phyloP scores from a whole-genome alignment of 352 stramenopile species.

The Pythium vanterpoolii region DNA sequence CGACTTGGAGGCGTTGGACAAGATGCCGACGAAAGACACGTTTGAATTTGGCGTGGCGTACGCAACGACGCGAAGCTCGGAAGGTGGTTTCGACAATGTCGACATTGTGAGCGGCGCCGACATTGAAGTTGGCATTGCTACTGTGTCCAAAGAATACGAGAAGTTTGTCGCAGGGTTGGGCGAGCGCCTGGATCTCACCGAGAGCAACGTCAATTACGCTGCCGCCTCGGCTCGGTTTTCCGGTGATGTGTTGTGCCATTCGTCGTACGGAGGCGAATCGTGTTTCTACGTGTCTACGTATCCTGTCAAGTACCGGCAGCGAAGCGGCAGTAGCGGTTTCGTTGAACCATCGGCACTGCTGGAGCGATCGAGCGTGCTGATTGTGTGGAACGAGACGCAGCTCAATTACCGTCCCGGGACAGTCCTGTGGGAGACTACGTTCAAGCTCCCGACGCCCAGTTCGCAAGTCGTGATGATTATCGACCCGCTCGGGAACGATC shows the following conservation, averaged over 20 bases:
- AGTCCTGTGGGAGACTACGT: conserved; percentile 75
- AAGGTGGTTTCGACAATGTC: conserved; percentile 76
- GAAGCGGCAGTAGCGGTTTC: conserved; percentile 24
- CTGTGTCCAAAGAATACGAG: conserved; percentile 48
- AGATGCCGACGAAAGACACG: conserved; percentile 70
- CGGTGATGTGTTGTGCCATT: conserved; percentile 52
- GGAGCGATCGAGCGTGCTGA: conserved; percentile 69
- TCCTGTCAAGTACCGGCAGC: conserved; percentile 36
- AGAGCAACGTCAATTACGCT: conserved; percentile 16
- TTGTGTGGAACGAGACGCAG: conserved; percentile 87
- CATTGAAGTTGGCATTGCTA: conserved; percentile 25
- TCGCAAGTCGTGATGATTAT: conserved; percentile 81
- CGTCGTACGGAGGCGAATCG: conserved; percentile 71
- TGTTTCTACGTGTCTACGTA: conserved; percentile 84
- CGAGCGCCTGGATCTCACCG: conserved; percentile 43
- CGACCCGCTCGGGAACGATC: conserved; percentile 77
- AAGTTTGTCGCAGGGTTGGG: conserved; percentile 67
- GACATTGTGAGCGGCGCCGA: conserved; percentile 49
- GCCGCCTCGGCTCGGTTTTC: conserved; percentile 12
- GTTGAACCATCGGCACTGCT: conserved; percentile 35
- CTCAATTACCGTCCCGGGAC: conserved; percentile 78
- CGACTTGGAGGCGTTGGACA: conserved; percentile 71
- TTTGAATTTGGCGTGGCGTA: conserved; percentile 85
- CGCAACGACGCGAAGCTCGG: conserved; percentile 54
- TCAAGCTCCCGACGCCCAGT: conserved; percentile 71